Conservation (phyloP, 768 basidiomycete species). For the Phaeotremella skinneri region DNA sequence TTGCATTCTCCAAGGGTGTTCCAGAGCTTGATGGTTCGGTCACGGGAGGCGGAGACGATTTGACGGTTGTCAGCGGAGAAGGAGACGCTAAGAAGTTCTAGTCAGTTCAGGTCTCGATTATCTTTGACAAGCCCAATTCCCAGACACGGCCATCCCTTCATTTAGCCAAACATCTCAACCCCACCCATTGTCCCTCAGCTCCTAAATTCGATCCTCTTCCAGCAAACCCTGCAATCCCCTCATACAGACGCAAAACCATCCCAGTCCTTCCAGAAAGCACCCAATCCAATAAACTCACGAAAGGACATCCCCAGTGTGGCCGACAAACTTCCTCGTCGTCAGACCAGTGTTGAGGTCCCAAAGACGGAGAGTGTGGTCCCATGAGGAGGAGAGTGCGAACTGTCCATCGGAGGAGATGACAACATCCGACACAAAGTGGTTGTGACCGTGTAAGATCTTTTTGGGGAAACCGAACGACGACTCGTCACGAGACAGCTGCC, state of each 20-base stretch:
- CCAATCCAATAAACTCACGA: conserved; percentile 54
- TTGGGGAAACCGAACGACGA: conserved; percentile 88
- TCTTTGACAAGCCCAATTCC: no score
- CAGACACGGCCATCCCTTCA: no score
- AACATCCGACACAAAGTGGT: conserved; percentile 98
- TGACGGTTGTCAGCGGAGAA: conserved; percentile 99
- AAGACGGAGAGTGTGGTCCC: conserved; percentile 99
- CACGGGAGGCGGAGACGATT: conserved; percentile 97
- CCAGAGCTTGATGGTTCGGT: conserved; percentile 98
- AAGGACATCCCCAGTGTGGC: conserved; percentile 95
- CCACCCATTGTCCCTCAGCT: not conserved
- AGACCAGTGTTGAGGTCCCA: conserved; percentile 98
- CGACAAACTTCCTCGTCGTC: conserved; percentile 95
- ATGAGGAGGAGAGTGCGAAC: conserved; percentile 97
- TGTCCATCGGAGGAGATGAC: conserved; percentile 99
- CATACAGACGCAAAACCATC: not conserved
- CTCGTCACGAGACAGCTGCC: conserved; percentile 85
- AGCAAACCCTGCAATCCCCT: not conserved
- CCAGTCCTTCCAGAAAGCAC: not conserved
- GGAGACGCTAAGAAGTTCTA: conserved; percentile 61
- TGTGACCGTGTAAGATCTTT: conserved; percentile 95
- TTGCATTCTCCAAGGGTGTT: conserved; percentile 99
- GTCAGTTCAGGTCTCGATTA: no score
- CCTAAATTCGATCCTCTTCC: not conserved
- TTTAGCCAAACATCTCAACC: no score